Conservation (phyloP, 1,284 basidiomycete genomes). For the Boletus subluridellus region DNA sequence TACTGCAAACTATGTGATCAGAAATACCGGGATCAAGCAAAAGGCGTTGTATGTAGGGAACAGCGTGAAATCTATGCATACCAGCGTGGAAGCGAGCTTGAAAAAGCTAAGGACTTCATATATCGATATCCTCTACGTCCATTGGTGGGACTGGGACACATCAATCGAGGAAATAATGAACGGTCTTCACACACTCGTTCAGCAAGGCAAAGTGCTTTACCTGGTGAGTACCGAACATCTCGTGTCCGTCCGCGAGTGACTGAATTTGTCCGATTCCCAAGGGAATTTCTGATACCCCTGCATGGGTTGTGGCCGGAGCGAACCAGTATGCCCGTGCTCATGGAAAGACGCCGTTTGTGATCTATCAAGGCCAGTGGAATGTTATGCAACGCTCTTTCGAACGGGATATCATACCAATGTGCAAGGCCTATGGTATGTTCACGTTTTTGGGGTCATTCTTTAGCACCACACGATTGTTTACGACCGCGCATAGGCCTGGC, state of each 20-base stretch:
- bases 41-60: conserved; percentile 38
- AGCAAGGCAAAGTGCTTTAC: conserved; percentile 45
- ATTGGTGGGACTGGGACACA: conserved; percentile 32
- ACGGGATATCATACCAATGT: neutral
- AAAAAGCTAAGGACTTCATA: conserved; percentile 41
- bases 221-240: conserved; percentile 26
- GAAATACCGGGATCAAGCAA: conserved; percentile 19
- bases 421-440: neutral
- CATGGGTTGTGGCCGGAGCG: neutral
- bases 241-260: neutral
- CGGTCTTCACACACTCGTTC: conserved; percentile 40
- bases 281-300: conserved; percentile 36
- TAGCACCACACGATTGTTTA: neutral
- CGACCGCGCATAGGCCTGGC: neutral
- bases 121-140: too few relatives aligned
- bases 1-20: conserved; percentile 22
- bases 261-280: neutral
- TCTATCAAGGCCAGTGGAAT: neutral
- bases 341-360: neutral
- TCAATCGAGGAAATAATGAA: conserved; percentile 46
- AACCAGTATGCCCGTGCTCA: neutral
- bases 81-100: conserved; percentile 35
- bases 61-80: conserved; percentile 30
- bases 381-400: neutral
- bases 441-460: neutral